Base-by-base conservation (phyloP, 805 yeast species). In the Metschnikowia kofuensis region DNA sequence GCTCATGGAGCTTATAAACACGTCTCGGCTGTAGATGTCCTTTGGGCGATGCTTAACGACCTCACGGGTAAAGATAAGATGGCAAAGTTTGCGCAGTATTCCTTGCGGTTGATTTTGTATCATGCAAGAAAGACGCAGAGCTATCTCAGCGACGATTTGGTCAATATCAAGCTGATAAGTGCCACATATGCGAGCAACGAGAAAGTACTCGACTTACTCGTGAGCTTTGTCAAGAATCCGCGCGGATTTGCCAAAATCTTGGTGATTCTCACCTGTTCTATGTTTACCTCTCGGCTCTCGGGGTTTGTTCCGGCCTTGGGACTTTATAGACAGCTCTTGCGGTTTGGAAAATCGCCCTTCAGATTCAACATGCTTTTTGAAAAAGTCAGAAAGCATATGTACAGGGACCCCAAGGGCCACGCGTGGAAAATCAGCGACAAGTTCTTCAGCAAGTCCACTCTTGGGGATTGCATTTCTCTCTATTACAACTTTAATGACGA, bases 331-430 rank as follows among this genome's bases (percentile, higher is more conserved):
- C 89, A 84, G 59, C 74, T 83, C 46, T 65, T 85, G 55, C 74
- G 92, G 56, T 84, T 84, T 51, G 92, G 91, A 37, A 79, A 82
- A 40, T 74, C 86, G 7, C 89, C 89, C 1, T 81, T 83, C 63
- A 72, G 84, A 53, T 38, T 82, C 2, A 60, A 75, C 35, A 63
- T 68, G 27, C 53, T 79, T 14, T 42, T 62, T 30, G 54, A 53
- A 15, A 76, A 74, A 51, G 35, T 62, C 35, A 36, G 56, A 37
- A 49, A 45, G 21, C 50, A 59, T 51, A 28, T 47, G 28, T 50
- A 49, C 36, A 44, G 42, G 27, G 55, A 55, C 40, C 28, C 38
- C 10, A 40, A 44, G 29, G 32, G 45, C 31, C 39, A 49, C 7
- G 38, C 47, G 27, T 57, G 59, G 59, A 43, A 36, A 26, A 36